Evolutionary conservation across 2,329 filamentous ascomycete species (phyloP), one percentile per base, ranked within the genome.

Genomic region (Hypoxylon sp.): DNA sequence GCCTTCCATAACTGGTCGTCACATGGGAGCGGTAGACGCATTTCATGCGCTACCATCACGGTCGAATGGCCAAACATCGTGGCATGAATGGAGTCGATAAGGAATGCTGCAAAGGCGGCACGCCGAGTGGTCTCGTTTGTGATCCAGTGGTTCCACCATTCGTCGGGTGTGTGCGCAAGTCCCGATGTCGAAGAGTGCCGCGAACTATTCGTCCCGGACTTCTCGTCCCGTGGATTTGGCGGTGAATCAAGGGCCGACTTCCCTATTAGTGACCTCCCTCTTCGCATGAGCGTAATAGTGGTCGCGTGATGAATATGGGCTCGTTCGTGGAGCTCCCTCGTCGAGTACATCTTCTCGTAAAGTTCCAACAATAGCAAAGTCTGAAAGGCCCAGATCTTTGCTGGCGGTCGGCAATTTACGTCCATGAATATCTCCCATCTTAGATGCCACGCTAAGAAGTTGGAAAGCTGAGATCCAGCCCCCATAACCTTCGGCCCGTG

Each of bases 261-360:
- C 7, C 94, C 95, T 68, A 97, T 94, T 12, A 99, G 82, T 1
- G 94, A 97, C 73, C 94, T 92, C 4, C 96, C 96, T 73, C 96
- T 88, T 34, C 96, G 90, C 95, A 99, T 98, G 63, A 98, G 82
- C 0, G 94, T 97, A 69, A 99, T 89, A 0, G 94, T 97, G 0
- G 95, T 97, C 12, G 95, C 95, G 76, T 99, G 96, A 74, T 98
- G 95, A 47, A 98, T 97, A 73, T 98, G 95, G 1, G 95, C 95
- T 70, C 96, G 87, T 79, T 99, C 96, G 78, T 99, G 96, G 30
- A 98, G 83, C 63, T 93, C 90, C 69, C 94, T 87, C 0, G 95
- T 97, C 39, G 94, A 96, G 78, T 95, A 98, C 91, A 97, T 96
- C 83, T 99, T 99, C 81, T 99, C 96, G 74, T 97, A 98, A 0